Evolutionary conservation across 805 yeast genomes (phyloP), one percentile per base, ranked within the genome.

Genomic region (Sugiyamaella mastotermitis): DNA sequence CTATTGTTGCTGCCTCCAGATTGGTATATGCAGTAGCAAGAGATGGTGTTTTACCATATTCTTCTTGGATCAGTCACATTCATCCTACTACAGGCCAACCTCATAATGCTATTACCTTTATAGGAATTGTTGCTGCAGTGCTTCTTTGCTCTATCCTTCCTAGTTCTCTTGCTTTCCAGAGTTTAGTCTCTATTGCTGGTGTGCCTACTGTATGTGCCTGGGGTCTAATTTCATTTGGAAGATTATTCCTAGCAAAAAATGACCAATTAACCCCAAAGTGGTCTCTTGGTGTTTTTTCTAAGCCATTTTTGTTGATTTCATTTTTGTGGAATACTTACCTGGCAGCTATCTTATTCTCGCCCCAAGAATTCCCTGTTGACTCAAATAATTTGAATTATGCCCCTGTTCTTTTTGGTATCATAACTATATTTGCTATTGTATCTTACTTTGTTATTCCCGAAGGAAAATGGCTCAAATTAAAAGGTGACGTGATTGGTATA

Each of bases 31-130:
- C 51, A 4, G 35, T 49, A 27, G 43, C 53, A 7, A 40, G 53
- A n/a, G 53, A 49, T 32, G 51, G 51, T 16, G 53, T 49, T 9
- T 34, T 49, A 24, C 53, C 53, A 5, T 49, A 35, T 23, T 48
- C 51, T 1, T 18, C 36, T 19, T 47, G 51, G 53, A 47, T 49
- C 32, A 27, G 45, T 13, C 18, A 35, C 16, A 33, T 48, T n/a
- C 29, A 38, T n/a, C 43, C 48, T 9, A 32, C 16, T 11, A 37
- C 43, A 4, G 36, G 39, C 17, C 53, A 49, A 31, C 53, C 53
- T 9, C 36, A 29, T 11, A 47, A 47, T 35, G 51, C 53, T 11
- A 40, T 49, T 20, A 36, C 46, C 3, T 40, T 46, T 11, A 41
- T 49, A 20, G 47, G 46, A 16, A 36, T 48, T 19, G 46, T 48